Base-by-base conservation (phyloP, 495 filamentous ascomycete genomes). In the Podospora fimiseda region DNA sequence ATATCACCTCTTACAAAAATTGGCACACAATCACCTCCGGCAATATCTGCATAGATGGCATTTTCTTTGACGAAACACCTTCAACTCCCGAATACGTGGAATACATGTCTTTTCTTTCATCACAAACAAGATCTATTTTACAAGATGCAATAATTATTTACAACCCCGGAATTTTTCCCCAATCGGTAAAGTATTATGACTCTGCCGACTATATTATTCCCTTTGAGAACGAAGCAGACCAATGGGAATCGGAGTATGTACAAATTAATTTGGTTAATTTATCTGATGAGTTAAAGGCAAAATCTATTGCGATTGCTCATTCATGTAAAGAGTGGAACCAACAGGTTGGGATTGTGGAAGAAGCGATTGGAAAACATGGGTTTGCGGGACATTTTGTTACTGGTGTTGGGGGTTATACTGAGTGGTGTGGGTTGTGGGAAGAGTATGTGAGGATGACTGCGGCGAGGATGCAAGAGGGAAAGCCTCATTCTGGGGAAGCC, bases 111-210 rank as follows among this genome's bases (percentile, higher is more conserved):
- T 7, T 36, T 9, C 37, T 58, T 21, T 24, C 30, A 19, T 15
- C 1, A 7, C 43, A 18, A 41, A 5, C 11, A 19, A 11, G 20
- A 40, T 14, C 39, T 5, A 18, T 14, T 41, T 14, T 19, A n/a
- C 14, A 16, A 40, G 18, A 22, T 5, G 33, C 48, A 8, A 41
- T 45, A 13, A 37, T 66, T 9, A 50, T 59, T 23, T 64, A 59
- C 57, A 68, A 66, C 49, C 65, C 61, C 22, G 65, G 63, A 1
- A 53, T 66, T 9, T 56, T 60, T 42, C 53, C 59, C 11, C 44
- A 61, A 16, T 30, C 27, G 14, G 37, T 11, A 11, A 11, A 20
- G 1, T 63, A 52, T 37, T 67, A 56, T 42, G 48, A 54, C 16
- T 47, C 49, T 1, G 57, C 63, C 15, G 63, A 66, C 51, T 58